phyloP scores from a whole-genome alignment of 106 monocot species.

The Acorus calamus region DNA sequence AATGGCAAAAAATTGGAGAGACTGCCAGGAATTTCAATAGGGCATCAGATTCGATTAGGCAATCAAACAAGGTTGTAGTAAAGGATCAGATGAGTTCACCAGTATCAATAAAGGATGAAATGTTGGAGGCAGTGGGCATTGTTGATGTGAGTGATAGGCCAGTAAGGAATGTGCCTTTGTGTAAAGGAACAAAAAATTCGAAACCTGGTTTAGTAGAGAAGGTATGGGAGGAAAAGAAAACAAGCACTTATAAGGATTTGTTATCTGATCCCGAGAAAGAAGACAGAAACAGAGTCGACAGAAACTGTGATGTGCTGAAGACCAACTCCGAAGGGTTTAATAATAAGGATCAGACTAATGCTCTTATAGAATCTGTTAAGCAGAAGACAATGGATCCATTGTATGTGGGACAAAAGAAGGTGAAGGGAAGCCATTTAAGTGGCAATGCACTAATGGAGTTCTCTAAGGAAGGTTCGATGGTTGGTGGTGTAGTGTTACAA shows the following conservation, averaged over 20 bases:
- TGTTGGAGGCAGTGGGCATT: not conserved
- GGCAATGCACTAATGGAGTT: not conserved
- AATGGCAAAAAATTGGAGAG: not conserved
- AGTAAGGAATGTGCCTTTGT: not conserved
- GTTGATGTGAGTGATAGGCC: not conserved
- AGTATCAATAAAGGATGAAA: not conserved
- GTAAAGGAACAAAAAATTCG: not conserved
- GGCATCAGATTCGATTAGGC: not conserved
- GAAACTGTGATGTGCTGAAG: not conserved
- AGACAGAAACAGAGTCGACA: not conserved
- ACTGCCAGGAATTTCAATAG: not conserved
- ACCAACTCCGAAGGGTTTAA: not conserved
- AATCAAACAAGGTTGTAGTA: slow-evolving; percentile 2
- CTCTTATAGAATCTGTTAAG: slow-evolving; percentile 13
- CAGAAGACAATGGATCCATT: not conserved
- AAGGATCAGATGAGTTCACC: slow-evolving; percentile 7
- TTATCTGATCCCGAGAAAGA: not conserved
- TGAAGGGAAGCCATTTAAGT: slow-evolving; percentile 7
- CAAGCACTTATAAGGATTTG: not conserved
- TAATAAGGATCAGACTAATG: slow-evolving; percentile 9
- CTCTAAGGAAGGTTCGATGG: slow-evolving; percentile 8
- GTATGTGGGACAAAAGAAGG: too few species aligned
- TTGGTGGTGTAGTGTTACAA: slow-evolving; percentile 2
- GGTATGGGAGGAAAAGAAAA: slow-evolving; percentile 9
- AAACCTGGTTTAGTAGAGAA: slow-evolving; percentile 3